Evolutionary conservation across 805 yeast genomes (phyloP).

Genomic region (Spathaspora gorwiae): DNA sequence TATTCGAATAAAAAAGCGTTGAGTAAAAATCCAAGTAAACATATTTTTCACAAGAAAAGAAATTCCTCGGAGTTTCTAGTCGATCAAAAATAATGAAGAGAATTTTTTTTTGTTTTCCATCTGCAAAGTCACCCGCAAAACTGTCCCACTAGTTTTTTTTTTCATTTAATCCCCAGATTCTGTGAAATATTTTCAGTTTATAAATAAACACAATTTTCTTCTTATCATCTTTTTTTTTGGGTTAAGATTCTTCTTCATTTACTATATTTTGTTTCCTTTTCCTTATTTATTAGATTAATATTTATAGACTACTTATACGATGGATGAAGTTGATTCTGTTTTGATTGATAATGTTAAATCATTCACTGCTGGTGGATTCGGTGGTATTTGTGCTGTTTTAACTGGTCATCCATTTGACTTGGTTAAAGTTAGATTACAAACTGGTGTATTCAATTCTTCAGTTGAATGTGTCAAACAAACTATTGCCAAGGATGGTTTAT

Average conservation of each 20-base stretch:
- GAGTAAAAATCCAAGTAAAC: too few species aligned
- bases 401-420: conserved; percentile 97
- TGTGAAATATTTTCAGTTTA: too few species aligned
- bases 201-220: too few species aligned
- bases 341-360: conserved; percentile 66
- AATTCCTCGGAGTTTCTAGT: background rate
- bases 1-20: too few species aligned
- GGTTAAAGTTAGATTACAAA: conserved; percentile 86
- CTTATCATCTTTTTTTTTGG: too few species aligned
- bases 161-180: too few species aligned
- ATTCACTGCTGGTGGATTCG: conserved; percentile 89
- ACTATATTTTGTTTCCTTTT: too few species aligned
- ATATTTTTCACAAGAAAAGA: background rate
- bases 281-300: too few species aligned
- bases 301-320: conserved; percentile 6
- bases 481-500: conserved; percentile 64
- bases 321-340: conserved; percentile 44
- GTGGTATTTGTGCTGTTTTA: conserved; percentile 92
- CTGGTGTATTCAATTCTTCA: conserved; percentile 65
- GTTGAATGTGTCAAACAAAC: conserved; percentile 66
- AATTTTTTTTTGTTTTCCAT: background rate
- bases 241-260: too few species aligned
- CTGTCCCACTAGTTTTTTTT: background rate
- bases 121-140: background rate
- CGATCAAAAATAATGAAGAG: too few species aligned